Conservation (phyloP, 1,139 yeast genomes). For the Sugiyamaella castrensis region DNA sequence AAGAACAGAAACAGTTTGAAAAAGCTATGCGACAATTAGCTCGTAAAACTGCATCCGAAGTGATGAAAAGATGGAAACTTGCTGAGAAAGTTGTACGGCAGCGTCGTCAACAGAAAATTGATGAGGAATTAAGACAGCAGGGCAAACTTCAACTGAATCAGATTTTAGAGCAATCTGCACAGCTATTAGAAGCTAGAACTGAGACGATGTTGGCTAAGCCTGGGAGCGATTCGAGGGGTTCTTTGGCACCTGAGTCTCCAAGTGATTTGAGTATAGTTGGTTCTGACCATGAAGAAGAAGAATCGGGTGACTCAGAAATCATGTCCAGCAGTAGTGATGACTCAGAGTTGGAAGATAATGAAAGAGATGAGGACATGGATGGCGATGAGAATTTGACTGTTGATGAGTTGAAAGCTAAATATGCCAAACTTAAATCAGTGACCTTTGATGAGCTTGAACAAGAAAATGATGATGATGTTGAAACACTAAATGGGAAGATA, state of each 20-base stretch:
- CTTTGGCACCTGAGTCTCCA: not conserved
- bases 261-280: conserved; percentile 25
- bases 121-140: conserved; percentile 57
- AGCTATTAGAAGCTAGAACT: conserved; percentile 80
- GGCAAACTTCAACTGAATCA: conserved; percentile 88
- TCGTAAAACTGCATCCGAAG: conserved; percentile 75
- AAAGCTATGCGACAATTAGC: conserved; percentile 59
- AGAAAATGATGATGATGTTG: conserved; percentile 1
- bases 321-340: conserved; percentile 28
- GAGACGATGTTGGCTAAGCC: conserved; percentile 39
- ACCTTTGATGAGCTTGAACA: conserved; percentile 18
- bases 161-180: conserved; percentile 89
- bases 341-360: conserved; percentile 38
- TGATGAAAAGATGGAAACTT: conserved; percentile 83
- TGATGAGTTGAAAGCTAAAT: conserved; percentile 64
- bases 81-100: conserved; percentile 76
- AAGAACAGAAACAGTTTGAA: conserved; percentile 62
- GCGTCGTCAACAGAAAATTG: conserved; percentile 36
- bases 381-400: conserved; percentile 58
- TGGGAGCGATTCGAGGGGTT: conserved; percentile 18
- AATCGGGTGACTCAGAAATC: conserved; percentile 24
- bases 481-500: conserved; percentile 17
- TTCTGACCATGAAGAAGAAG: conserved; percentile 27
- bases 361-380: conserved; percentile 21
- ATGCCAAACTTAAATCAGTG: conserved; percentile 47